Conservation (phyloP, 352 stramenopile species). For the Globisporangium parvum region DNA sequence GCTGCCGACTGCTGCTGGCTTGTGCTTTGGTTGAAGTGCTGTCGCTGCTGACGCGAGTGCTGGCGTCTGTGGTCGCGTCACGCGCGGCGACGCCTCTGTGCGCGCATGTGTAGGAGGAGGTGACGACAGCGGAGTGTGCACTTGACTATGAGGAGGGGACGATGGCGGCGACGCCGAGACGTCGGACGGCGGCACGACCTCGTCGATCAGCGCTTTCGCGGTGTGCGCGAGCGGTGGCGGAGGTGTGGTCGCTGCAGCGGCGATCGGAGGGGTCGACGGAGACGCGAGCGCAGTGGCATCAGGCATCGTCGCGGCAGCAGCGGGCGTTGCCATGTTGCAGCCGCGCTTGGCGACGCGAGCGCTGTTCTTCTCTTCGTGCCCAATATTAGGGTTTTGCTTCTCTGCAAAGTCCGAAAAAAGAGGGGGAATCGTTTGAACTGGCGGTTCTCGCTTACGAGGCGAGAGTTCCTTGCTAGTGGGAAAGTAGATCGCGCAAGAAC, state of each 20-base stretch:
- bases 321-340: neutral
- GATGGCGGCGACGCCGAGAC: neutral
- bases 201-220: conserved; percentile 3
- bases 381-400: conserved; percentile 10
- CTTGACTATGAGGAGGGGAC: neutral
- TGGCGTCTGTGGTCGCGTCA: neutral
- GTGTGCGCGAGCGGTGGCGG: no score
- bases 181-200: conserved; percentile 10
- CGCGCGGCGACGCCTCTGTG: neutral
- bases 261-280: no score
- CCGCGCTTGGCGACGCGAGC: no score
- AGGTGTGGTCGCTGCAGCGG: neutral
- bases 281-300: neutral
- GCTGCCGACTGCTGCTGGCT: no score
- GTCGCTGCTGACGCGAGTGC: neutral
- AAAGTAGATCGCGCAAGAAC: neutral
- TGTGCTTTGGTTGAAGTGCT: no score
- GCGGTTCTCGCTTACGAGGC: neutral
- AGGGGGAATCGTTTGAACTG: neutral
- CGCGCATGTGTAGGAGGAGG: neutral
- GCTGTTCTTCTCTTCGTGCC: neutral
- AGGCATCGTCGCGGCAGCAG: neutral
- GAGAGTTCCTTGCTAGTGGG: neutral
- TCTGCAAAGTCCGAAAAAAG: neutral
- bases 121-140: neutral